Evolutionary conservation across 2,329 filamentous ascomycete species (phyloP).

Genomic region (Aureobasidium zeae): DNA sequence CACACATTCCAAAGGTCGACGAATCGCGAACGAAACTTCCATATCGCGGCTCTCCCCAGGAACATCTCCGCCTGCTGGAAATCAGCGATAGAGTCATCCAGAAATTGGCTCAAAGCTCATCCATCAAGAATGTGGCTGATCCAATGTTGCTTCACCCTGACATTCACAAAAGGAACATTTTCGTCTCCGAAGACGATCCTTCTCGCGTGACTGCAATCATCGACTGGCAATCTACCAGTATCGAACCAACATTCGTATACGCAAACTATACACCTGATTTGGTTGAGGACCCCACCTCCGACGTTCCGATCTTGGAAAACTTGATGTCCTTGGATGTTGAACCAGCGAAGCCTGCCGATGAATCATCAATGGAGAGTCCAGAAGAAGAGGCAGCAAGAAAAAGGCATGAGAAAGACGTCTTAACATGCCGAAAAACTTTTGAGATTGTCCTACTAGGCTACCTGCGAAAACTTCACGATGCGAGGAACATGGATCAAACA

Average conservation of each 20-base stretch:
- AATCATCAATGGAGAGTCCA: not conserved
- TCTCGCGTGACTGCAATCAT: constrained; percentile 27
- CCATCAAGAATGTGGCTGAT: not conserved
- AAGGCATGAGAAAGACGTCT: not conserved
- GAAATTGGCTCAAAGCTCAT: not conserved
- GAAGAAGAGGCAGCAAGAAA: not conserved
- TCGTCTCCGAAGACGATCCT: constrained; percentile 25
- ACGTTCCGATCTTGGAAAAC: too few relatives aligned
- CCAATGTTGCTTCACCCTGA: constrained; percentile 27
- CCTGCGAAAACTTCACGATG: not conserved
- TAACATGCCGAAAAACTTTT: not conserved
- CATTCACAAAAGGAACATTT: constrained; percentile 28
- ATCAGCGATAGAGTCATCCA: not conserved
- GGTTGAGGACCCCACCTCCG: too few relatives aligned
- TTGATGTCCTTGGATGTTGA: too few relatives aligned
- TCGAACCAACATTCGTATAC: constrained; percentile 19
- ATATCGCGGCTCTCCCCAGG: not conserved
- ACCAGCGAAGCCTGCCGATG: not conserved
- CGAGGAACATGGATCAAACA: not conserved
- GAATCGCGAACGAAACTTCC: not conserved
- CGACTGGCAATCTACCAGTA: constrained; percentile 27
- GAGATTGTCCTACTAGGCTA: not conserved
- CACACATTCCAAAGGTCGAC: not conserved
- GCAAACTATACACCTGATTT: constrained; percentile 19
- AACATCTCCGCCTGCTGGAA: not conserved